Base-by-base conservation (phyloP, 1,284 basidiomycete genomes). In the Melampsora occidentalis region DNA sequence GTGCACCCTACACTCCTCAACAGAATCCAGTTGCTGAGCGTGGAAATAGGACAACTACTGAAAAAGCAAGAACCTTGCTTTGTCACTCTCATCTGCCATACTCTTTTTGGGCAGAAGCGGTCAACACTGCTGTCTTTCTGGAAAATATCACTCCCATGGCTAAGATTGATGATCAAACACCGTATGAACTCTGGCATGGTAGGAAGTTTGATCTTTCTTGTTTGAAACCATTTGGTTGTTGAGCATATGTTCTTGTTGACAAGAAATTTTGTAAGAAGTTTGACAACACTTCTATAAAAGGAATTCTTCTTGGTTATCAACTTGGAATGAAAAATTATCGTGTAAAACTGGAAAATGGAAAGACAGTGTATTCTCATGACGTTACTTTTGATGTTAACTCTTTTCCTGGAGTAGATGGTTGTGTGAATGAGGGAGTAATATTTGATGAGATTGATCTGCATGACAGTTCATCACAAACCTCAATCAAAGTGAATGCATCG, bases 151-250 rank as follows among this genome's bases (percentile, higher is more conserved):
- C 53, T 2, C 69, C 69, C 1, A 35, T 61, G 5, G 62, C 14
- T 20, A 46, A 53, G 2, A 59, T 71, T 16, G 57, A 46, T 6
- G 46, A 16, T 20, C 4, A n/a, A 12, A 48, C 51, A 22, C 53
- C 69, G 7, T 71, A 35, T 25, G 22, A 59, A 16, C 6, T 33
- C 2, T 71, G 69, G 57, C 25, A 42, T 25, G 22, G 33, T 4
- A 16, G 7, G 16, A 31, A 14, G 2, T 59, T 59, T 18, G 31
- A 59, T 12, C 69, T 71, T 0, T n/a, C 31, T 25, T n/a, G 33
- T 42, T n/a, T 62, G 14, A 4, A 39, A 16, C 69, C 69, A 18
- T 71, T 71, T 62, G 69, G 57, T 7, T 71, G 69, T 25, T 10
- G 20, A 16, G 51, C 39, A 2, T 48, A 53, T 53, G 25, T 69